These are phyloP conservation scores for Ascocoryne sarcoides DNA, from an alignment of 2,329 filamentous ascomycete genomes.

Conservation along the genomic window DNA sequence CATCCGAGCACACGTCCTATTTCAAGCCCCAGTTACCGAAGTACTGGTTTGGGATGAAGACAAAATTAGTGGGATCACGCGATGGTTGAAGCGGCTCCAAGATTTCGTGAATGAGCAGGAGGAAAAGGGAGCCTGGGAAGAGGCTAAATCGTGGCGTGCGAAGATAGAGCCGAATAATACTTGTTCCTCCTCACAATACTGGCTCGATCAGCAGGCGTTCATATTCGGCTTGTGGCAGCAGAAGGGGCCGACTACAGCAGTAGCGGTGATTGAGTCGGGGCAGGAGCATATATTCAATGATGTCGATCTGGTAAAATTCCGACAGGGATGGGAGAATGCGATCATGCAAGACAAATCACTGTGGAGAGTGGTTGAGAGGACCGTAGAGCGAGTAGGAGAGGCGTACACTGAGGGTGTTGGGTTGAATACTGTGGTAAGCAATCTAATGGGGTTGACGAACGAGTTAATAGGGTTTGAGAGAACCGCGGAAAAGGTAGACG, in stretches of 20 bases:
- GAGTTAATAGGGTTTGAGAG: constrained; percentile 40
- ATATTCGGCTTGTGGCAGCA: no score
- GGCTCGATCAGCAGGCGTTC: neutral
- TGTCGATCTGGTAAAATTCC: neutral
- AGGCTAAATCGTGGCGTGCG: no score
- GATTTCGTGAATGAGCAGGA: constrained; percentile 5
- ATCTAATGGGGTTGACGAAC: constrained; percentile 77
- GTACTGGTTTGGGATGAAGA: constrained; percentile 81
- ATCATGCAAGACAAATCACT: constrained; percentile 30
- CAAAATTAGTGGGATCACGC: constrained; percentile 71
- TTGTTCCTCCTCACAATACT: no score
- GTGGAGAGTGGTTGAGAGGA: constrained; percentile 59
- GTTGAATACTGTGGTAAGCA: constrained; percentile 75
- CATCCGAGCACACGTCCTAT: constrained; percentile 78
- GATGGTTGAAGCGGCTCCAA: constrained; percentile 64
- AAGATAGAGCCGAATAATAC: no score
- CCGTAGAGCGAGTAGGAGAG: constrained; percentile 56
- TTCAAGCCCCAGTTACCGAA: constrained; percentile 77
- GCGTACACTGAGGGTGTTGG: constrained; percentile 65
- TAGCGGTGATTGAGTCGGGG: no score
- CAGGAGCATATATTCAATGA: neutral
- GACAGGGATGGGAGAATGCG: constrained; percentile 23
- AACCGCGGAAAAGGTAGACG: neutral
- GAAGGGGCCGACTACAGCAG: no score
- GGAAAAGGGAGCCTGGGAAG: no score